Evolutionary conservation across 331 rosid species (phyloP), one percentile per base, ranked within the genome.

Genomic region (Quercus tomentella): DNA sequence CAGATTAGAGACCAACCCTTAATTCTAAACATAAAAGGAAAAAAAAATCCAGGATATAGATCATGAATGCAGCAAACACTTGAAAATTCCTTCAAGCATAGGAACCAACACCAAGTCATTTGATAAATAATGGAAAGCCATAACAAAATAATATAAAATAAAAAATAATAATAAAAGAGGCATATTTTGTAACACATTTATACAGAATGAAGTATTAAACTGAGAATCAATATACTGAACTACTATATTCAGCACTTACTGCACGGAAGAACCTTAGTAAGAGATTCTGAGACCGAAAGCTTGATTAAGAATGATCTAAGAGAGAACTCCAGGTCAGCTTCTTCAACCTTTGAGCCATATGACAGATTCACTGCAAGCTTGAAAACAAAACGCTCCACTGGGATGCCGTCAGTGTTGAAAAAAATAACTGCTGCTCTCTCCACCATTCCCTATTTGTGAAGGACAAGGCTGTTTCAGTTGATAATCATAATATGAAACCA

Each of bases 361-460:
- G 92, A 79, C 60, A 63, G 93, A 86, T 89, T 87, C 90, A 91
- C 77, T 22, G 73, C 67, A 70, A 91, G 88, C 89, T 90, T 91
- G 88, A 91, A 95, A 74, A 89, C 75, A 77, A 91, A 95, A 82
- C 92, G 85, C 88, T 95, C 98, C 66, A 83, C 28, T 7, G 92
- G 94, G 77, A 84, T 71, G 31, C 84, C 60, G 18, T 86, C 89
- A 51, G 84, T 23, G 54, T 79, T 76, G 82, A 83, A 91, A 89
- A 93, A 90, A 71, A 89, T 84, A 77, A 95, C 92, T 20, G 89
- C 96, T 58, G 89, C 91, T 81, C 91, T 85, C 55, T 95, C 97
- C 67, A 95, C 97, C 82, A 89, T 56, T 49, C 92, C 93, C 97
- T 89, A 75, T 73, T 56, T 31, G 74, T 23, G 73, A 80, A 60